A percentile compares a stretch with the other conserved stretches of the same genome.
These are phyloP conservation scores for Metschnikowia matae DNA, from an alignment of 805 yeast genomes.

Conservation along the genomic window DNA sequence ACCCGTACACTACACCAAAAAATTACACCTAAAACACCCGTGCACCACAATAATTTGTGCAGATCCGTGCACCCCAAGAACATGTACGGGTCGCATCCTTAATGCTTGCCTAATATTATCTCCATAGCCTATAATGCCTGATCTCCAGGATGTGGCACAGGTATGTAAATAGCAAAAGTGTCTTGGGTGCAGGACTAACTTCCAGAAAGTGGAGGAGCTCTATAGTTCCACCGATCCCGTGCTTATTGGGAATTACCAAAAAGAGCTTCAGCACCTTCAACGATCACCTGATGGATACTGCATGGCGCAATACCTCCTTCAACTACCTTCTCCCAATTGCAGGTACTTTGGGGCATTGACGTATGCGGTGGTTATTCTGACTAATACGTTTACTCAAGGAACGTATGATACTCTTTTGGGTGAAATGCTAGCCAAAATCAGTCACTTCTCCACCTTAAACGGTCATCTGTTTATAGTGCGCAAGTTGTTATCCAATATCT, in stretches of 20 bases:
- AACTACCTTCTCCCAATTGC: constrained; percentile 40
- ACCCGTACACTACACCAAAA: too few relatives aligned
- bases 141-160: constrained; percentile 6
- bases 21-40: too few relatives aligned
- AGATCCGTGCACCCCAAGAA: too few relatives aligned
- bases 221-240: constrained; percentile 39
- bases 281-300: constrained; percentile 50
- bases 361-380: constrained; percentile 57
- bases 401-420: constrained; percentile 7
- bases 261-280: constrained; percentile 55
- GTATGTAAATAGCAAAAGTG: not conserved
- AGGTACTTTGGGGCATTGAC: constrained; percentile 83
- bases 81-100: too few relatives aligned
- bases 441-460: constrained; percentile 1
- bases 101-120: too few relatives aligned
- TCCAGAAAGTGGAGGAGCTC: constrained; percentile 38
- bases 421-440: constrained; percentile 8
- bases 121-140: not conserved
- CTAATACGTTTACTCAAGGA: constrained; percentile 14
- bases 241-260: constrained; percentile 45
- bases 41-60: too few relatives aligned
- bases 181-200: constrained; percentile 1
- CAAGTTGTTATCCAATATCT: constrained; percentile 55
- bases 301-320: constrained; percentile 54
- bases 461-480: constrained; percentile 40